These are phyloP conservation scores for Kwoniella mangroviensis DNA, from an alignment of 768 basidiomycete species.

Conservation along the genomic window DNA sequence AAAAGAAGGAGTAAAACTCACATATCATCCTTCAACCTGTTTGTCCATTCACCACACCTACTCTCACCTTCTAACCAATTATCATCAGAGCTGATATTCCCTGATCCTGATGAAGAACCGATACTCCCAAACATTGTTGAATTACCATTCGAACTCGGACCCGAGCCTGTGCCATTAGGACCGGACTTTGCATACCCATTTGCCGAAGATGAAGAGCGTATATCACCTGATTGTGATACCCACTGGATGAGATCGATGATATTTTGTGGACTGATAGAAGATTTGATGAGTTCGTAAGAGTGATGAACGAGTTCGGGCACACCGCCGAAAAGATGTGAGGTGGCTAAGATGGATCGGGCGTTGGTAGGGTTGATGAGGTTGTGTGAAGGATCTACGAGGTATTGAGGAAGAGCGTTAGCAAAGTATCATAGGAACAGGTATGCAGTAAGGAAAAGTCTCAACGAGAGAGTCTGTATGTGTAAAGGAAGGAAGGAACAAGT, in stretches of 20 bases:
- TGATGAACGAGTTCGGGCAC: constrained; percentile 83
- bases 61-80: background rate
- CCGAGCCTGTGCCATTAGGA: background rate
- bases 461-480: background rate
- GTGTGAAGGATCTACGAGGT: constrained; percentile 71
- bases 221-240: constrained; percentile 51
- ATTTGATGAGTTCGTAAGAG: constrained; percentile 76
- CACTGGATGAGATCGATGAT: constrained; percentile 79
- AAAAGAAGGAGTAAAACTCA: constrained; percentile 26
- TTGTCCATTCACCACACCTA: constrained; percentile 43
- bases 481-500: constrained; percentile 11
- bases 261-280: constrained; percentile 74
- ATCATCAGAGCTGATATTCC: background rate
- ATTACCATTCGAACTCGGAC: background rate
- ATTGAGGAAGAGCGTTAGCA: too few relatives aligned
- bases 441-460: too few relatives aligned
- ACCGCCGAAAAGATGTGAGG: constrained; percentile 80
- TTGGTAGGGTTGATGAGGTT: constrained; percentile 78
- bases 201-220: background rate
- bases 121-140: constrained; percentile 1
- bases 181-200: background rate
- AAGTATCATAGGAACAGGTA: too few relatives aligned
- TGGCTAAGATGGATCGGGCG: constrained; percentile 81
- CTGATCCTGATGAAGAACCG: background rate
- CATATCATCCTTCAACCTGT: constrained; percentile 46